phyloP scores from a whole-genome alignment of 202 grass and related monocot species.

The Saccharum hybrid region DNA sequence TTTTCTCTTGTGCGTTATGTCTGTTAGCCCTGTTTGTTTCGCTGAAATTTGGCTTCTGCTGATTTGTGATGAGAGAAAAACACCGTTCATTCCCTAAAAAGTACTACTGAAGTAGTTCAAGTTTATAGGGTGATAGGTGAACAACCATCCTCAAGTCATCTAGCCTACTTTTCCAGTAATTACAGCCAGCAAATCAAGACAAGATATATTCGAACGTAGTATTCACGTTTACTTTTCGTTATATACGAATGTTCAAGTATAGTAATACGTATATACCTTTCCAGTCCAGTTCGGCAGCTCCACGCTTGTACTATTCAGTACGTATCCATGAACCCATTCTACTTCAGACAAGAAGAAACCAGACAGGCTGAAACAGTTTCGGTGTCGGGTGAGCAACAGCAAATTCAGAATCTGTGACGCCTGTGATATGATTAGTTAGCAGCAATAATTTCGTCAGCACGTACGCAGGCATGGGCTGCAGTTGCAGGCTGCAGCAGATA shows the following conservation, averaged over 20 bases:
- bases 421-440: background rate
- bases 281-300: background rate
- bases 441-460: background rate
- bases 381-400: background rate
- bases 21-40: too few relatives aligned
- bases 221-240: background rate
- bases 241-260: background rate
- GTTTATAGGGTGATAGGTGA: constrained; percentile 5
- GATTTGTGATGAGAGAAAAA: too few relatives aligned
- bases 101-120: background rate
- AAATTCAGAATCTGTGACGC: background rate
- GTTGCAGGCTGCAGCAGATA: background rate
- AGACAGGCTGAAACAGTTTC: background rate
- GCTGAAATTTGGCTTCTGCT: too few relatives aligned
- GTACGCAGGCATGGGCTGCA: background rate
- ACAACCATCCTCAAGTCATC: background rate
- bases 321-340: background rate
- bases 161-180: background rate
- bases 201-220: too few relatives aligned
- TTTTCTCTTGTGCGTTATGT: background rate
- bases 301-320: background rate
- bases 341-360: background rate
- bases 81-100: too few relatives aligned
- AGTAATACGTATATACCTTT: background rate
- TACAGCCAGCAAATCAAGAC: background rate